Evolutionary conservation across 176 grass and related monocot species (phyloP).

Genomic region (Dactylis glomerata): DNA sequence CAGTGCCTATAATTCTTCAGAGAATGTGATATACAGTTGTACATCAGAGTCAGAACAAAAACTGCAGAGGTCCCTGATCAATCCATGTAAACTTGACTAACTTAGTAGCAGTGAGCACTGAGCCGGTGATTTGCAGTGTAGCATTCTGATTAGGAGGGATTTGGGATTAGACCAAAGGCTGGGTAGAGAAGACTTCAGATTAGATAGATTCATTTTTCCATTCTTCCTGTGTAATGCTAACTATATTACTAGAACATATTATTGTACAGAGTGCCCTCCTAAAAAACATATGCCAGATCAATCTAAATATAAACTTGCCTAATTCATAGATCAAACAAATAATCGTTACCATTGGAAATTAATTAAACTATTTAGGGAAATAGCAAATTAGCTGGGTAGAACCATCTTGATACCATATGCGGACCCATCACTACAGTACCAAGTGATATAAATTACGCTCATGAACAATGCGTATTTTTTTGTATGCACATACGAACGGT

Average conservation of each 20-base stretch:
- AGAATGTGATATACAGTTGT: neutral
- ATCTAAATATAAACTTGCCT: neutral
- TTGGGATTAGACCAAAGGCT: neutral
- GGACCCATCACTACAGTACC: neutral
- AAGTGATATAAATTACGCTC: neutral
- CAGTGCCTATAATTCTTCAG: neutral
- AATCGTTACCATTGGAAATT: neutral
- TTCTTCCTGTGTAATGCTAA: neutral
- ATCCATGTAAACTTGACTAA: too few relatives aligned
- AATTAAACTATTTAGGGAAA: neutral
- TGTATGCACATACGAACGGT: too few relatives aligned
- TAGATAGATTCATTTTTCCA: neutral
- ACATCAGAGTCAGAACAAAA: neutral
- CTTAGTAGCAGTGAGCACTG: too few relatives aligned
- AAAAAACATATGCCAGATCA: neutral
- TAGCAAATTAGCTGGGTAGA: too few relatives aligned
- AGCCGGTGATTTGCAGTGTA: too few relatives aligned
- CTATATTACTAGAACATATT: neutral
- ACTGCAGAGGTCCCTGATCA: too few relatives aligned
- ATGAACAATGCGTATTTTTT: too few relatives aligned
- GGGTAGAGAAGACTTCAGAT: neutral
- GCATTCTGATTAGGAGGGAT: too few relatives aligned
- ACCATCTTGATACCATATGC: neutral
- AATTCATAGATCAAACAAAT: neutral
- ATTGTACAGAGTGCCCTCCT: neutral